Base-by-base conservation (phyloP, 768 basidiomycete species). In the Coprinopsis cinerea region DNA sequence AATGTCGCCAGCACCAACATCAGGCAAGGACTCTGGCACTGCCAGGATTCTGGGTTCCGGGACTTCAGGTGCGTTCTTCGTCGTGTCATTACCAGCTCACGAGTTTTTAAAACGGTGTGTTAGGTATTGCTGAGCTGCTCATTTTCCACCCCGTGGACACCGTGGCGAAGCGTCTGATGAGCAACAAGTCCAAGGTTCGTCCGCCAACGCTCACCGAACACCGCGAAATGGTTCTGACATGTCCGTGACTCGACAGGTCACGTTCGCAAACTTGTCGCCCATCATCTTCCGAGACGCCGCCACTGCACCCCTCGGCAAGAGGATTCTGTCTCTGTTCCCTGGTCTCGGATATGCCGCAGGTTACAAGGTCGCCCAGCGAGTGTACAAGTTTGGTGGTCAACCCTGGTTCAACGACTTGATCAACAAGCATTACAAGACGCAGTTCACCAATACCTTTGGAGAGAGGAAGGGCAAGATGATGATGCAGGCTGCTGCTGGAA, bases 381-480 rank as follows among this genome's bases (percentile, higher is more conserved):
- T 92, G 59, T 95, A 94, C 83, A 99, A 96, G 71, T 99, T 98
- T 60, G 95, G 95, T 54, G 95, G 95, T 4, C 95, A 99, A 70
- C 95, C 95, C 13, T 98, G 84, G 78, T 96, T 97, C 69, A 88
- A 92, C 70, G 96, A 98, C 70, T 59, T 94, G 63, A 83, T 99
- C 66, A 76, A 77, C 55, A 80, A 77, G 60, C 75, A 93, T 68
- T 91, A 86, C 74, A 88, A 88, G 66, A 72, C 77, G n/a, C 61
- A 73, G 47, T 96, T 95, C 71, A 87, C 81, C 48, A 83, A 80
- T 60, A 69, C 78, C 1, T 95, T 98, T 65, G 95, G 95, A 7
- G 92, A 95, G 68, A 84, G 93, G 55, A 89, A 88, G 65, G 95
- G 96, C 42, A 97, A 90, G 69, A 83, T 95, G 74, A 81, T 96